Percentiles rank a stretch among this genome's conserved stretches.
These are phyloP conservation scores for Tetradesmus obliquus DNA, from an alignment of 139 green algal genomes.

Conservation along the genomic window DNA sequence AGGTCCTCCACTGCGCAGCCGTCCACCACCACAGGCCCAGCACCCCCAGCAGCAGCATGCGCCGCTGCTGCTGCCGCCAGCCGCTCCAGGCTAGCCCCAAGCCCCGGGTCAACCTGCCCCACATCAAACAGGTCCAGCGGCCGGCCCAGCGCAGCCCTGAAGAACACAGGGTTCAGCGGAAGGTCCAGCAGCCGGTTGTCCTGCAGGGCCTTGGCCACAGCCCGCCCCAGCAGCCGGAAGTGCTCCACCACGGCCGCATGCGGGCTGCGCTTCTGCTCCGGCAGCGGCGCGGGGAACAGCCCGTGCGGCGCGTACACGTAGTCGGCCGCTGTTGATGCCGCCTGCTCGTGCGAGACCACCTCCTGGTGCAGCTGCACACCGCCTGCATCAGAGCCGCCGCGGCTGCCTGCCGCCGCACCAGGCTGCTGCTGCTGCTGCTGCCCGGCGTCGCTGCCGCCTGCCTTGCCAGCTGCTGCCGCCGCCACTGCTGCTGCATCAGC, in stretches of 20 bases:
- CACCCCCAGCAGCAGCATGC: not conserved
- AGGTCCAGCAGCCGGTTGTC: slow-evolving; percentile 95
- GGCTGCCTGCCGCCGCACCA: slow-evolving; percentile 1
- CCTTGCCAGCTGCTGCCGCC: not conserved
- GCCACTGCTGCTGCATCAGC: not conserved
- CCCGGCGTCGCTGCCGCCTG: not conserved
- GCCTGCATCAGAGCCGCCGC: not conserved
- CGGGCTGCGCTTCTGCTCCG: slow-evolving; percentile 34
- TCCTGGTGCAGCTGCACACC: slow-evolving; percentile 32
- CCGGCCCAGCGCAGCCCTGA: slow-evolving; percentile 65
- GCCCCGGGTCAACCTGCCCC: slow-evolving; percentile 73
- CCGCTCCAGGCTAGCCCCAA: slow-evolving; percentile 81
- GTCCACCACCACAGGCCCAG: slow-evolving; percentile 73
- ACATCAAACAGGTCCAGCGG: slow-evolving; percentile 87
- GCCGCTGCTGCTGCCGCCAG: slow-evolving; percentile 66
- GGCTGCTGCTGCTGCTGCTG: slow-evolving; percentile 16
- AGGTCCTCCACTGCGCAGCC: slow-evolving; percentile 89
- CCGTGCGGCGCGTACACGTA: slow-evolving; percentile 86
- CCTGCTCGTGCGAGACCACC: slow-evolving; percentile 32
- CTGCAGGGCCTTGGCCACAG: slow-evolving; percentile 93
- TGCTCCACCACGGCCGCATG: slow-evolving; percentile 60
- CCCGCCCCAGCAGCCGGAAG: slow-evolving; percentile 91
- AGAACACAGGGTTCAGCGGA: slow-evolving; percentile 89
- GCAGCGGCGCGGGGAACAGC: slow-evolving; percentile 89
- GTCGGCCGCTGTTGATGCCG: slow-evolving; percentile 25